Evolutionary conservation across 1,139 yeast species (phyloP).

Genomic region (Pichiaceae sp.): DNA sequence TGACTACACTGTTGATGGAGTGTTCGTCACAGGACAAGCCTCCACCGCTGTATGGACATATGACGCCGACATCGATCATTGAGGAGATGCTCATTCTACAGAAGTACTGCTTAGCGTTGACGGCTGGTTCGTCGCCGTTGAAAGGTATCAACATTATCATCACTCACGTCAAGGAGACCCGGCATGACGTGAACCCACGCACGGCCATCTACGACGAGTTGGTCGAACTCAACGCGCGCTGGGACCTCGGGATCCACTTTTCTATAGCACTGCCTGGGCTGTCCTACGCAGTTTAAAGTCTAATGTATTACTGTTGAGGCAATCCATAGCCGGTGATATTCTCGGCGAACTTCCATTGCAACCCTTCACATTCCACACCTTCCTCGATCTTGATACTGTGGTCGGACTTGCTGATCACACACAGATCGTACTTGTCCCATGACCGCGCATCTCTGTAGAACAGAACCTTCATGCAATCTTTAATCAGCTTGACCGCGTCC

Average conservation of each 20-base stretch:
- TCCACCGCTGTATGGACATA: constrained; percentile 62
- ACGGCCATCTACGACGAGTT: constrained; percentile 38
- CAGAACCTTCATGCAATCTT: constrained; percentile 87
- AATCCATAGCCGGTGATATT: constrained; percentile 82
- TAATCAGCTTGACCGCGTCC: constrained; percentile 66
- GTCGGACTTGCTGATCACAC: constrained; percentile 55
- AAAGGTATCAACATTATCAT: constrained; percentile 47
- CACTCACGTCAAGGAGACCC: constrained; percentile 64
- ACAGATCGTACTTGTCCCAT: constrained; percentile 74
- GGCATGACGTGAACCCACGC: constrained; percentile 42
- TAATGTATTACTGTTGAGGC: constrained; percentile 17
- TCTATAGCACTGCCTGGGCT: constrained; percentile 51
- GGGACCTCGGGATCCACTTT: constrained; percentile 34
- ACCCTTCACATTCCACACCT: constrained; percentile 57
- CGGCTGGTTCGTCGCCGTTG: constrained; percentile 25
- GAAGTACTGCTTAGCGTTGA: constrained; percentile 11
- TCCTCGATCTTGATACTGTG: constrained; percentile 58
- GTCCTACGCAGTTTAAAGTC: constrained; percentile 20
- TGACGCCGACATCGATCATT: constrained; percentile 59
- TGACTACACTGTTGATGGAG: constrained; percentile 61
- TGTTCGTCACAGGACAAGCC: constrained; percentile 58
- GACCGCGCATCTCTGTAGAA: constrained; percentile 97
- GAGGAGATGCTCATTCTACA: constrained; percentile 43
- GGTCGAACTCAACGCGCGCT: constrained; percentile 29
- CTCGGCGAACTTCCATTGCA: constrained; percentile 90